Conservation (phyloP, 1,284 basidiomycete genomes). For the Ustilago cynodontis region DNA sequence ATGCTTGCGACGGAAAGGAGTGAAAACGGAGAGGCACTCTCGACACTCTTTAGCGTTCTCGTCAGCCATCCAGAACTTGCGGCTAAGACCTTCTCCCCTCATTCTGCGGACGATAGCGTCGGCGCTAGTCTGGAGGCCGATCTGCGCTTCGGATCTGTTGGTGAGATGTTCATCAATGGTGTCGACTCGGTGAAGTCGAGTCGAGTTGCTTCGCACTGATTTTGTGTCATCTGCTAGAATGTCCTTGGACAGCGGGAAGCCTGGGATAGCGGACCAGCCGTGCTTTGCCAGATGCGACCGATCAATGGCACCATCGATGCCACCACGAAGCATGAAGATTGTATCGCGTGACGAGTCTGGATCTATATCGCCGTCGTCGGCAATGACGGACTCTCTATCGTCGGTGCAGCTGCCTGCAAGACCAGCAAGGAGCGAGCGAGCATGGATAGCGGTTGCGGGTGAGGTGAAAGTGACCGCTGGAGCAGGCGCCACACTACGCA, state of each 20-base stretch:
- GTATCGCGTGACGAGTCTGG: slow-evolving; percentile 46
- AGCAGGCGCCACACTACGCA: slow-evolving; percentile 44
- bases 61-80: slow-evolving; percentile 74
- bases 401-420: slow-evolving; percentile 43
- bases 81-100: slow-evolving; percentile 63
- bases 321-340: slow-evolving; percentile 31
- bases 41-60: slow-evolving; percentile 85
- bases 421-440: slow-evolving; percentile 29
- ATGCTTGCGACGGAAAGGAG: slow-evolving; percentile 65
- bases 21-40: slow-evolving; percentile 66
- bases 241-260: slow-evolving; percentile 63
- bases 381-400: slow-evolving; percentile 44
- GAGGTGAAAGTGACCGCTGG: slow-evolving; percentile 57
- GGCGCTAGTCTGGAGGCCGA: slow-evolving; percentile 59
- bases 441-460: slow-evolving; percentile 47
- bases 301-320: slow-evolving; percentile 32
- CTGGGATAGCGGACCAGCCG: slow-evolving; percentile 60
- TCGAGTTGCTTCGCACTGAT: slow-evolving; percentile 58
- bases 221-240: slow-evolving; percentile 63
- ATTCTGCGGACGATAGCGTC: slow-evolving; percentile 62
- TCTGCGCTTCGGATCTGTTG: slow-evolving; percentile 36
- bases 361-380: slow-evolving; percentile 46
- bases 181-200: slow-evolving; percentile 52
- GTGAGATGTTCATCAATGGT: slow-evolving; percentile 43
- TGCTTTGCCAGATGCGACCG: slow-evolving; percentile 50